Conservation (phyloP, 306 rosid species). For the Lupinus albus region DNA sequence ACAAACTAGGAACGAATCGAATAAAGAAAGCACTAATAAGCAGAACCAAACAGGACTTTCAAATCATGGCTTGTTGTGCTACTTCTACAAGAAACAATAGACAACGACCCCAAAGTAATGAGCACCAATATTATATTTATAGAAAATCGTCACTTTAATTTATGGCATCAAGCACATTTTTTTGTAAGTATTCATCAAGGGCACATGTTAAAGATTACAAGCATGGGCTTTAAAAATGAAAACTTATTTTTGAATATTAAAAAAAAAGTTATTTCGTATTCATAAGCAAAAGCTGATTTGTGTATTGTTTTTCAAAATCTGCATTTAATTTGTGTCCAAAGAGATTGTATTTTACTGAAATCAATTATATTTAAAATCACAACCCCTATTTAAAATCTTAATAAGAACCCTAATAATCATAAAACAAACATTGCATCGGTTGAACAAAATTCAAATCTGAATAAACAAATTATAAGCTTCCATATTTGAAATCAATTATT, state of each 20-base stretch:
- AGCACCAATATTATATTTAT: not conserved
- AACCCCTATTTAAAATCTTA: not conserved
- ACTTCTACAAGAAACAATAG: not conserved
- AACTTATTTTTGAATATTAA: no score
- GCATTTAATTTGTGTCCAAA: no score
- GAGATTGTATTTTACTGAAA: no score
- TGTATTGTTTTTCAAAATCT: no score
- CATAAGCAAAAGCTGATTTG: no score
- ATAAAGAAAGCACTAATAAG: slow-evolving; percentile 7
- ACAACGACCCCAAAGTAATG: not conserved
- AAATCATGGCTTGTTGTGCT: not conserved
- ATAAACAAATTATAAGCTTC: not conserved
- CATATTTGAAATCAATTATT: not conserved
- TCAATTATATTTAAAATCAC: not conserved
- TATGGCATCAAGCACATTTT: not conserved
- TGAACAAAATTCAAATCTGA: not conserved
- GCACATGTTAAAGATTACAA: not conserved
- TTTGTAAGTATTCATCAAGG: not conserved
- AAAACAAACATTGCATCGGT: not conserved
- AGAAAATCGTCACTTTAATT: no score
- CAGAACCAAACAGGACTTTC: slow-evolving; percentile 1
- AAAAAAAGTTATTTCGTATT: no score
- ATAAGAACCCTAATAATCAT: slow-evolving; percentile 1
- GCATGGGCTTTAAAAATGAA: not conserved
- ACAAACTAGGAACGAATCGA: slow-evolving; percentile 6